Percentiles rank a stretch among this genome's conserved stretches.
These are phyloP conservation scores for Parafenestella ontariensis DNA, from an alignment of 2,329 filamentous ascomycete species.

Conservation along the genomic window DNA sequence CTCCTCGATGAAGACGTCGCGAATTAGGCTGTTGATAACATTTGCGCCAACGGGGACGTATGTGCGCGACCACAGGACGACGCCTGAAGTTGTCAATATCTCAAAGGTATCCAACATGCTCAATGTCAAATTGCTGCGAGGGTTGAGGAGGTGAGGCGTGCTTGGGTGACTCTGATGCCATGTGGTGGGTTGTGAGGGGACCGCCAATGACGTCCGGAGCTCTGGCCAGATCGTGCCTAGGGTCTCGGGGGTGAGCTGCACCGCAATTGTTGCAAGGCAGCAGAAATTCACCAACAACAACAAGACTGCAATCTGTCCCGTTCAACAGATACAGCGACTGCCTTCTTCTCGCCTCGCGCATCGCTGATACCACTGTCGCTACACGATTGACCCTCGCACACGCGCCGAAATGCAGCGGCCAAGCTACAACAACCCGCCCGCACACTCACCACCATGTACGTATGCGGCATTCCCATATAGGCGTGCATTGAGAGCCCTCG, in stretches of 20 bases:
- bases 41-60: slow-evolving; percentile 81
- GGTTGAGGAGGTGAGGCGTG: slow-evolving; percentile 8
- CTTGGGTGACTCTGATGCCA: not conserved
- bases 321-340: not conserved
- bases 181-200: slow-evolving; percentile 6
- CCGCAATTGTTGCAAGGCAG: slow-evolving; percentile 8
- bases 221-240: slow-evolving; percentile 29
- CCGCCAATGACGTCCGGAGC: slow-evolving; percentile 38
- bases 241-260: slow-evolving; percentile 15
- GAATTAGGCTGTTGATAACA: slow-evolving; percentile 92
- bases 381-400: not conserved
- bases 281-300: slow-evolving; percentile 16
- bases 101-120: slow-evolving; percentile 95
- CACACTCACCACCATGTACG: slow-evolving; percentile 80
- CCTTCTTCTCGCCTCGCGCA: not conserved
- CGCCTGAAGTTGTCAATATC: slow-evolving; percentile 92
- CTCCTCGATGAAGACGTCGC: slow-evolving; percentile 97
- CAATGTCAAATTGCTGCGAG: slow-evolving; percentile 2
- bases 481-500: no score
- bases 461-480: slow-evolving; percentile 2
- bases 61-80: slow-evolving; percentile 93
- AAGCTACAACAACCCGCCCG: slow-evolving; percentile 75
- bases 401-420: slow-evolving; percentile 78
- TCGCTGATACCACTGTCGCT: slow-evolving; percentile 5
- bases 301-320: slow-evolving; percentile 11